phyloP scores from a whole-genome alignment of 78 protist genomes.

The Fonticula alba region DNA sequence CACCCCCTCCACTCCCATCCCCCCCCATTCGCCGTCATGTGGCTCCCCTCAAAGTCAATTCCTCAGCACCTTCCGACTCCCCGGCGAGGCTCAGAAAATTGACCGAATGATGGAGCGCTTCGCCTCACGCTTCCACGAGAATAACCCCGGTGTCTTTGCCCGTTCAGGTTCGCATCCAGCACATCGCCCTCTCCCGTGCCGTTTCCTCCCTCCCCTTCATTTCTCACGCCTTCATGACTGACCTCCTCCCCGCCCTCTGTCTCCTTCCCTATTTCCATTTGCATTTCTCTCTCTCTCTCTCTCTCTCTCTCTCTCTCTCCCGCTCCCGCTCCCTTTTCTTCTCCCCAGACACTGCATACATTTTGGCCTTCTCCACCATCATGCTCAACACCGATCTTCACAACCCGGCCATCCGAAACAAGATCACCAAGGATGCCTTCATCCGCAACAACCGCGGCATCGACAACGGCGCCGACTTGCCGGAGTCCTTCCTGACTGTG shows the following conservation, averaged over 20 bases:
- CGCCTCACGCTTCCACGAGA: conserved; percentile 5
- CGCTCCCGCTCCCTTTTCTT: too few species aligned
- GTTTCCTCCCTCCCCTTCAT: not conserved
- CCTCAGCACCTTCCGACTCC: conserved; percentile 27
- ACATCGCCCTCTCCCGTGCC: not conserved
- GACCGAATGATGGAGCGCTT: conserved; percentile 50
- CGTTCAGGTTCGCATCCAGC: not conserved
- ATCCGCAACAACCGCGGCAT: conserved; percentile 50
- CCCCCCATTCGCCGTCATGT: too few species aligned
- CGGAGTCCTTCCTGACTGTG: conserved; percentile 26
- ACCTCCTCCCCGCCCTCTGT: not conserved
- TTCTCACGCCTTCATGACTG: not conserved
- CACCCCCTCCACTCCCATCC: too few species aligned
- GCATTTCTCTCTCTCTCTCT: not conserved
- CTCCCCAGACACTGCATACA: conserved; percentile 75
- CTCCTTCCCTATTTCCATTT: too few species aligned
- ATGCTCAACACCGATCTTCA: conserved; percentile 94
- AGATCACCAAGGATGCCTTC: conserved; percentile 65
- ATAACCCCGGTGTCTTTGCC: not conserved
- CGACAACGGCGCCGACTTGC: conserved; percentile 65
- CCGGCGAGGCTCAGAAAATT: conserved; percentile 69
- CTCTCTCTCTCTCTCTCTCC: too few species aligned
- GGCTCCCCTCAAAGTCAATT: too few species aligned
- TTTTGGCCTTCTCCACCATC: conserved; percentile 83
- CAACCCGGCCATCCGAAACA: conserved; percentile 25